Evolutionary conservation across 495 filamentous ascomycete genomes (phyloP).

Genomic region (Mytilinidion resinicola): DNA sequence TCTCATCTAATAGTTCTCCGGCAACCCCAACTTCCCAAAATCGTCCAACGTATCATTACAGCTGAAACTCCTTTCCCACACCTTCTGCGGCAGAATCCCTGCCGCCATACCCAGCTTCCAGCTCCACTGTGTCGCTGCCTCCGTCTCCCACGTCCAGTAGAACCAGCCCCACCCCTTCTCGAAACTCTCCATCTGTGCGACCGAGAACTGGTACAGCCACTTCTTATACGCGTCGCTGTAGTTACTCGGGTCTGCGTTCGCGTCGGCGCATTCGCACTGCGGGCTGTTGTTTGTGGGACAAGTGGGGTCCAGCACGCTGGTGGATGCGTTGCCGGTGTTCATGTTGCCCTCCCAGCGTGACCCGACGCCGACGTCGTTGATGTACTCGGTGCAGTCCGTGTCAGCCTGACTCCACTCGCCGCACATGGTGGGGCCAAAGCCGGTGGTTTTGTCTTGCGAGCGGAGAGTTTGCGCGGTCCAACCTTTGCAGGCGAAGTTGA

Average conservation of each 20-base stretch:
- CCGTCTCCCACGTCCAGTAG: conserved; percentile 92
- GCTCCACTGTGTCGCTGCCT: conserved; percentile 84
- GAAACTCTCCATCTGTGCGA: conserved; percentile 91
- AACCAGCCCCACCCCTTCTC: conserved; percentile 94
- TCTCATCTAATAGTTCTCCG: conserved; percentile 59
- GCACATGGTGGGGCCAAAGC: conserved; percentile 94
- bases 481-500: conserved; percentile 75
- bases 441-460: conserved; percentile 64
- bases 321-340: conserved; percentile 50
- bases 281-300: conserved; percentile 58
- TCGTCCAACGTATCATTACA: conserved; percentile 64
- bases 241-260: conserved; percentile 62
- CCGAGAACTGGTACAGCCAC: conserved; percentile 82
- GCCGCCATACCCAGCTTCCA: conserved; percentile 79
- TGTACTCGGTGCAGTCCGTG: conserved; percentile 81
- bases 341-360: conserved; percentile 87
- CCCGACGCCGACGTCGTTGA: conserved; percentile 86
- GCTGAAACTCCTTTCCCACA: conserved; percentile 67
- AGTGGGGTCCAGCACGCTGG: conserved; percentile 51
- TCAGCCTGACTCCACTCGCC: conserved; percentile 98
- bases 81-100: conserved; percentile 75
- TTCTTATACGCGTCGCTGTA: conserved; percentile 75
- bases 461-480: conserved; percentile 74
- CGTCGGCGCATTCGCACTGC: conserved; percentile 63
- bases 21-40: conserved; percentile 54